Base-by-base conservation (phyloP, 225 moss, liverwort and hornwort species). In the Sphagnum contortum region DNA sequence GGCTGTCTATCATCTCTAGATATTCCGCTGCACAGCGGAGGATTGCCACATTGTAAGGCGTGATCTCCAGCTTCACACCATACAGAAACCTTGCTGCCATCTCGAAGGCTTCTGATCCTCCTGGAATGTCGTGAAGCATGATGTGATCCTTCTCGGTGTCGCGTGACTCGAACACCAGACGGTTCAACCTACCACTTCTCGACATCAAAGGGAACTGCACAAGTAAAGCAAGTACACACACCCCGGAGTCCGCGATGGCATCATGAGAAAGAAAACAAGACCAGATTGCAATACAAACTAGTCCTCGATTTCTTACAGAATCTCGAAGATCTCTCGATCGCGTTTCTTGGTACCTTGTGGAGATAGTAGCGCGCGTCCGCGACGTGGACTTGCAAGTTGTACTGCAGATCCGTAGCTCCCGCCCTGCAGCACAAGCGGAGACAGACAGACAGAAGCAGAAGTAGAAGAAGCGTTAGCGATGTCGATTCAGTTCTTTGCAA, bases 361-460 rank as follows among this genome's bases (percentile, higher is more conserved):
- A 94, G 81, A 81, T 94, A 88, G 65, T 91, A 94, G 63, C 87
- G 87, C 89, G 83, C 85, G 29, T 91, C 87, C 4, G 70, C 89
- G 10, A 94, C 89, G 61, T 94, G 91, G 54, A 94, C 94, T 52
- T 85, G 74, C 47, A 94, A 80, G 74, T 94, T 89, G 74, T 91
- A 91, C 65, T 78, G 75, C 45, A 84, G 75, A 77, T 81, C 81
- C 3, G 78, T 81, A 9, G 84, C 84, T 11, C 80, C 84, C 48
- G 81, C 77, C 84, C 84, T 84, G 75, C 77, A 64, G 47, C 29
- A 29, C 0, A 29, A 29, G 29, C 29, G 29, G 29, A 29, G 29
- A 29, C 29, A 29, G 29, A 29, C 29, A 29, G 29, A 29, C 29
- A 29, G 29, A 29, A n/a, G n/a, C n/a, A n/a, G n/a, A n/a, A n/a